Evolutionary conservation across 768 basidiomycete species (phyloP), one percentile per base, ranked within the genome.

Genomic region (Russula virescens): DNA sequence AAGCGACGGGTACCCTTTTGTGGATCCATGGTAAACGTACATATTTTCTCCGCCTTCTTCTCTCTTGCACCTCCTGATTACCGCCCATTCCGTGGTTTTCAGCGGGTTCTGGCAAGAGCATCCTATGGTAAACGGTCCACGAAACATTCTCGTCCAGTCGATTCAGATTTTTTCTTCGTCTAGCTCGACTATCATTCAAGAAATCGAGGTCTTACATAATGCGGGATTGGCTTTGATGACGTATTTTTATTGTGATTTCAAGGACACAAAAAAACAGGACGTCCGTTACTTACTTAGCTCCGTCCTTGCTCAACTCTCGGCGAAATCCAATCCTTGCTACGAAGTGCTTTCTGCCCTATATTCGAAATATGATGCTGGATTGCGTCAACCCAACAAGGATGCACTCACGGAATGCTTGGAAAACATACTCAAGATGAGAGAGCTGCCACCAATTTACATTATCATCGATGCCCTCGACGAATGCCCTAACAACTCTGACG

Each of bases 241-340:
- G 13, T 50, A 50, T 50, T 50, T 50, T 26, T 50, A 50, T 50
- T 50, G 26, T 23, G 49, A 50, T 31, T 50, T 50, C 49, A 50
- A 26, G 10, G 49, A 50, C 49, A 3, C 28, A 18, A 50, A 2
- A 16, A 50, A 50, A 19, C 49, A 50, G 18, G 49, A 50, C 8
- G 18, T 19, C 49, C 28, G 6, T 6, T 26, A 16, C 6, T 50
- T 50, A 31, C 49, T 50, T 2, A 23, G 26, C 2, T 50, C 49
- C 18, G 14, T 50, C 26, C 14, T 50, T 50, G 49, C 49, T 31
- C 49, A 50, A 26, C 28, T 50, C 26, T 28, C 49, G 8, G 49
- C 49, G 11, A 50, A 31, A 50, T 50, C 26, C 2, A 16, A 50
- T 50, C 18, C 28, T 28, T 50, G 26, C 49, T 50, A 31, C 7